Conservation (phyloP, 2,329 filamentous ascomycete genomes). For the Penicillium palitans region DNA sequence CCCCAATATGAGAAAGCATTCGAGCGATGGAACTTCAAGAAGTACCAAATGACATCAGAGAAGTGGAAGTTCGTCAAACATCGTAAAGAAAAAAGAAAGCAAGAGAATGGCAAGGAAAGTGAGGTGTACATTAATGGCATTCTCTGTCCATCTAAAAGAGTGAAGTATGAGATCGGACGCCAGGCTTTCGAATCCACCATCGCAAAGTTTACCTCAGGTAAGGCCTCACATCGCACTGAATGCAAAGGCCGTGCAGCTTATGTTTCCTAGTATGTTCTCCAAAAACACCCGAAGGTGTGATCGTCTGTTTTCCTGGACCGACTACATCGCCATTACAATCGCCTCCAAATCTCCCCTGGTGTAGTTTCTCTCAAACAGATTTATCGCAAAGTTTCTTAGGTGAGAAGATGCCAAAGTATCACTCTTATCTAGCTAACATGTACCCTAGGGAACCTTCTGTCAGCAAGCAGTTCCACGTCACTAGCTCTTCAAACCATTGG, state of each 20-base stretch:
- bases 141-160: not conserved
- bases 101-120: not conserved
- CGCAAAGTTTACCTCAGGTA: not conserved
- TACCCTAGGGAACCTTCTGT: not conserved
- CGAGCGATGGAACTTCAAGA: not conserved
- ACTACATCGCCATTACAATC: not conserved
- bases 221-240: not conserved
- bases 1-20: no score
- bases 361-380: not conserved
- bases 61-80: not conserved
- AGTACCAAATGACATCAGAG: not conserved
- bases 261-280: not conserved
- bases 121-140: not conserved
- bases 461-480: not conserved
- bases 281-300: not conserved
- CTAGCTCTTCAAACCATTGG: not conserved
- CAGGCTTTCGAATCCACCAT: not conserved
- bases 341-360: not conserved
- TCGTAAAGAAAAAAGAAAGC: not conserved
- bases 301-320: not conserved
- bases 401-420: not conserved
- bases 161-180: not conserved
- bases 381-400: not conserved
- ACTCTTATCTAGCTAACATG: not conserved
- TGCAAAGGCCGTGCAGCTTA: not conserved